Evolutionary conservation across 345 rosid genomes (phyloP), one percentile per base, ranked within the genome.

Genomic region (Ricinus communis): DNA sequence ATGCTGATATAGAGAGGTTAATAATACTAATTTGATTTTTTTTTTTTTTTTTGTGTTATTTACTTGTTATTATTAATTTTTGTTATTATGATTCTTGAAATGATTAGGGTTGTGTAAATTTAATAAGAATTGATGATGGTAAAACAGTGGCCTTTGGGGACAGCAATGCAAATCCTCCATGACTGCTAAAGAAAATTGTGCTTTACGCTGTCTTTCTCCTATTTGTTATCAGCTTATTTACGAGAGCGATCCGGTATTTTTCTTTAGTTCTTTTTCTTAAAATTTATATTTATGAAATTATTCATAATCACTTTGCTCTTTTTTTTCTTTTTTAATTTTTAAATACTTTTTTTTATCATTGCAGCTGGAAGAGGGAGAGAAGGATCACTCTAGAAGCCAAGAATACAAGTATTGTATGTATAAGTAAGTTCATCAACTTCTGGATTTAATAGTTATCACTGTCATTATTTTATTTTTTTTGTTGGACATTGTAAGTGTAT

Each of bases 281-380:
- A 21, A 85, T 90, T 47, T 51, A 10, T 45, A 6, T 36, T 47
- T 19, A n/a, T 19, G n/a, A 30, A 19, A 9, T 28, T 3, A 2
- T 6, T 33, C n/a, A n/a, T n/a, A n/a, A n/a, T 33, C 38, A 2
- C 4, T 33, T 33, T 33, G 38, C 2, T 46, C 41, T 67, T 25
- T 61, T 16, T 36, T 14, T 41, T 72, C 24, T 50, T 15, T 47
- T 47, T 43, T 64, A 58, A 22, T 61, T 64, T 69, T 25, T 11
- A 5, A 49, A n/a, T n/a, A n/a, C n/a, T n/a, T n/a, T n/a, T n/a
- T n/a, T n/a, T n/a, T n/a, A n/a, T n/a, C n/a, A n/a, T 40, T 78
- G 62, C 78, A 90, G 97, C 95, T 89, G 75, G 93, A 91, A 84
- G 95, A 91, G 75, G 97, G 95, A 4, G 97, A 89, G 75, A 89